Conservation (phyloP, 2,329 filamentous ascomycete genomes). For the Thielaviopsis ethacetica region DNA sequence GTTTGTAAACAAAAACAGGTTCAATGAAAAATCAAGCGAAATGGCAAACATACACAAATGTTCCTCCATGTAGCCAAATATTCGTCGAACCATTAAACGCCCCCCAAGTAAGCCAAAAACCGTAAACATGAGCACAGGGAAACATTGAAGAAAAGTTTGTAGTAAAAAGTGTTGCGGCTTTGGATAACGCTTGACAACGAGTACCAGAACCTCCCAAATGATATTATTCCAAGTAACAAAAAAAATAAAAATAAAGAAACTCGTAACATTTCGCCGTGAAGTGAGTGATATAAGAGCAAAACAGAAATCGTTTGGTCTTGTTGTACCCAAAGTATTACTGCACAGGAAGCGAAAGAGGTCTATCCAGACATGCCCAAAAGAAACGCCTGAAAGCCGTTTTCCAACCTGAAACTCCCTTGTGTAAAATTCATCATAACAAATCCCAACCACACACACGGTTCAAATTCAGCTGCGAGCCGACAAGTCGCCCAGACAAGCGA, state of each 20-base stretch:
- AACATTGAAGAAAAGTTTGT: background rate
- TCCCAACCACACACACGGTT: constrained; percentile 4
- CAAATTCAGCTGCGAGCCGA: background rate
- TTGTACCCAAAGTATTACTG: constrained; percentile 6
- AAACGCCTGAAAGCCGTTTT: background rate
- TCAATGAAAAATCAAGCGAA: no score
- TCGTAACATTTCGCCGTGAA: background rate
- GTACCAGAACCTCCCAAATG: background rate
- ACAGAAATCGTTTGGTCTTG: constrained; percentile 8
- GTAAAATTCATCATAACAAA: background rate
- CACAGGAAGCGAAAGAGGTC: background rate
- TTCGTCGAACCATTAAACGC: background rate
- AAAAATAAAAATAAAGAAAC: background rate
- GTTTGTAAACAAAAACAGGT: no score
- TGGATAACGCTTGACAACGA: background rate
- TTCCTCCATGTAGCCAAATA: background rate
- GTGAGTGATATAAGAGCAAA: background rate
- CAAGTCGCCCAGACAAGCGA: background rate
- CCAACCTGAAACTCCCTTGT: background rate
- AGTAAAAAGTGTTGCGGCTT: background rate
- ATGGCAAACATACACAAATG: no score
- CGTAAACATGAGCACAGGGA: background rate
- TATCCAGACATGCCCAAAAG: background rate
- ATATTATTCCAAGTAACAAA: background rate
- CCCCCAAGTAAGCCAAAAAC: background rate